Evolutionary conservation across 176 grass and related monocot genomes (phyloP), one percentile per base, ranked within the genome.

Genomic region (Secale cereale): DNA sequence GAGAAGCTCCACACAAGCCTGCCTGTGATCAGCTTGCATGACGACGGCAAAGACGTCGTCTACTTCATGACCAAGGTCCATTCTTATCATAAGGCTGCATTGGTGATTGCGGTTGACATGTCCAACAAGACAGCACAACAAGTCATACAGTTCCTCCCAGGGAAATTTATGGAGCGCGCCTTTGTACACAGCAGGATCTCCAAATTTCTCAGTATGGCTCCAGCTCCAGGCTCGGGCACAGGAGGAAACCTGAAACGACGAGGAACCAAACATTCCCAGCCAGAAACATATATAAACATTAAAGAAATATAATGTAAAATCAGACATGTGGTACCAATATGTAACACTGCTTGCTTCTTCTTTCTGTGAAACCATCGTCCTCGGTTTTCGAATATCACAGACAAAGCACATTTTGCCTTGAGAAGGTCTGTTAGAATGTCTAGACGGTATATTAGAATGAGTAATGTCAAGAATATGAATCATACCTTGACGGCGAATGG

Each of bases 401-500:
- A 43, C 40, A 10, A 13, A 12, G n/a, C 40, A 43, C 40, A 43
- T 43, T 43, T 43, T 43, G 10, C 40, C 10, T 11, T 8, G 40
- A 43, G 40, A 43, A 43, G 40, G 11, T 43, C 40, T 87, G 59
- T 72, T 87, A 87, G 50, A 70, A n/a, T n/a, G n/a, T n/a, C n/a
- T n/a, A n/a, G n/a, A n/a, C n/a, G n/a, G n/a, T n/a, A n/a, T n/a
- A n/a, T n/a, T n/a, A n/a, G n/a, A n/a, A 43, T 22, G 50, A 86
- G 32, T 19, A 39, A 37, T 31, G 61, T 27, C 30, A 36, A 48
- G 0, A 63, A 78, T 29, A 66, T 60, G 68, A 36, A 72, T 13
- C 59, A 33, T 81, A 98, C 96, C 89, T 95, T 92, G 81, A 83
- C 46, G 86, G 14, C 85, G 88, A 59, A 98, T 98, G 33, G 69